Evolutionary conservation across 108 stramenopile species (phyloP).

Genomic region (Cyclostephanos tholiformis): DNA sequence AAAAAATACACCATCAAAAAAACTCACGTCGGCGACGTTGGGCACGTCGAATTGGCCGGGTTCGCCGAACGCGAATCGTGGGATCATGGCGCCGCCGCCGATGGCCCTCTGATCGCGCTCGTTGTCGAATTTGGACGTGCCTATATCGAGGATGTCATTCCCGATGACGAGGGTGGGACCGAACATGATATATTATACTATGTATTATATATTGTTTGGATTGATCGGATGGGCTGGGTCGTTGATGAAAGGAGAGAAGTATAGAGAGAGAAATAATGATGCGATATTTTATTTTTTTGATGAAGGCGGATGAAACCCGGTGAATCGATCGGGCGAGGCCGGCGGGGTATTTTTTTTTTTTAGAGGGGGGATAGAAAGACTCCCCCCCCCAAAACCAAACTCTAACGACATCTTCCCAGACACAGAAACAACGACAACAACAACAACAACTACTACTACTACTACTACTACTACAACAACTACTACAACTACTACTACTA

Average conservation of each 20-base stretch:
- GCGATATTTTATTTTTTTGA: not conserved
- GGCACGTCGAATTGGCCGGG: constrained; percentile 69
- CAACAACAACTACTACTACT: not conserved
- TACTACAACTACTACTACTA: too few relatives aligned
- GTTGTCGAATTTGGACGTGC: constrained; percentile 64
- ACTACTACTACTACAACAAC: too few relatives aligned
- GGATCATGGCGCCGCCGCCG: constrained; percentile 50
- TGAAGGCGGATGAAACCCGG: not conserved
- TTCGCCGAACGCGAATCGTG: constrained; percentile 26
- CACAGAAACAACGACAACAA: not conserved
- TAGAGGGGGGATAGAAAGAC: not conserved
- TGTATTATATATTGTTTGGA: not conserved
- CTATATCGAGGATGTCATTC: constrained; percentile 79
- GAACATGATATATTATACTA: constrained; percentile 37
- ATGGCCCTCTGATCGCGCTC: constrained; percentile 43
- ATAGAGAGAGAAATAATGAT: too few relatives aligned
- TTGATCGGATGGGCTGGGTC: too few relatives aligned
- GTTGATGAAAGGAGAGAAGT: not conserved
- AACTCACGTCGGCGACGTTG: constrained; percentile 78
- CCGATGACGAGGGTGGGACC: constrained; percentile 38
- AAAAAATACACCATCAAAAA: too few relatives aligned
- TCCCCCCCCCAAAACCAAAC: too few relatives aligned
- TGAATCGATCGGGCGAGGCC: not conserved
- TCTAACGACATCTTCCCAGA: too few relatives aligned
- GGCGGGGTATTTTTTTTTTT: too few relatives aligned